Percentiles rank a stretch among this genome's conserved stretches.
Evolutionary conservation across 2,329 filamentous ascomycete genomes (phyloP).

Genomic region (Colletotrichum cordylinicola): DNA sequence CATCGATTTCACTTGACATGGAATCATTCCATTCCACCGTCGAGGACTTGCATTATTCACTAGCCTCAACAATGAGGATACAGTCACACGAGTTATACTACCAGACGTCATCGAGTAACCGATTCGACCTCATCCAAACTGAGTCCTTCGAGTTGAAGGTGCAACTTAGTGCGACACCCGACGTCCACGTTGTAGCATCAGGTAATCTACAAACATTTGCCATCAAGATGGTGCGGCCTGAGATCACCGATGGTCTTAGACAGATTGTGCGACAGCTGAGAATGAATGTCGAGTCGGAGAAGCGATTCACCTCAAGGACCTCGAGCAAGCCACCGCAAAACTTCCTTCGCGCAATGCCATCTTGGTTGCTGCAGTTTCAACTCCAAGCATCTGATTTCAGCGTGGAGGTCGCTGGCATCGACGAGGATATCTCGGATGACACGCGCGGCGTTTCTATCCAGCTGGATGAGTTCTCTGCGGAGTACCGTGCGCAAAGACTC

Average conservation of each 20-base stretch:
- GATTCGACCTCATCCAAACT: conserved; percentile 86
- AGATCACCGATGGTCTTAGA: conserved; percentile 90
- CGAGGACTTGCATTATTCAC: conserved; percentile 84
- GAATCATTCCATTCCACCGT: conserved; percentile 94
- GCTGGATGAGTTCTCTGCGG: conserved; percentile 84
- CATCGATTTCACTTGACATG: conserved; percentile 89
- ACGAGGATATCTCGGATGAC: conserved; percentile 81
- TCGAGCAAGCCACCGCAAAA: conserved; percentile 59
- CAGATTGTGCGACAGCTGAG: conserved; percentile 89
- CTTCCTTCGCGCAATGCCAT: conserved; percentile 78
- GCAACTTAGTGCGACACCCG: conserved; percentile 83
- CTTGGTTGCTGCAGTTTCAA: conserved; percentile 84
- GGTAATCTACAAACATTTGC: conserved; percentile 87
- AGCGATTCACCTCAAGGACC: conserved; percentile 53
- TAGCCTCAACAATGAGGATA: conserved; percentile 81
- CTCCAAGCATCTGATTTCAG: conserved; percentile 90
- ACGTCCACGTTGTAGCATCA: conserved; percentile 81
- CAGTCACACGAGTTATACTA: conserved; percentile 93
- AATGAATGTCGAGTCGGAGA: conserved; percentile 71
- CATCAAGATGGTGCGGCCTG: conserved; percentile 86
- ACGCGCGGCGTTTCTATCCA: conserved; percentile 85
- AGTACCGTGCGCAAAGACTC: conserved; percentile 84
- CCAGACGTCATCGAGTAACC: conserved; percentile 81
- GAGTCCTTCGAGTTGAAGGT: conserved; percentile 88
- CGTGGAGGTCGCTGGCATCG: conserved; percentile 87